These are phyloP conservation scores for Onygenales sp. DNA, from an alignment of 2,329 filamentous ascomycete genomes.

Conservation along the genomic window DNA sequence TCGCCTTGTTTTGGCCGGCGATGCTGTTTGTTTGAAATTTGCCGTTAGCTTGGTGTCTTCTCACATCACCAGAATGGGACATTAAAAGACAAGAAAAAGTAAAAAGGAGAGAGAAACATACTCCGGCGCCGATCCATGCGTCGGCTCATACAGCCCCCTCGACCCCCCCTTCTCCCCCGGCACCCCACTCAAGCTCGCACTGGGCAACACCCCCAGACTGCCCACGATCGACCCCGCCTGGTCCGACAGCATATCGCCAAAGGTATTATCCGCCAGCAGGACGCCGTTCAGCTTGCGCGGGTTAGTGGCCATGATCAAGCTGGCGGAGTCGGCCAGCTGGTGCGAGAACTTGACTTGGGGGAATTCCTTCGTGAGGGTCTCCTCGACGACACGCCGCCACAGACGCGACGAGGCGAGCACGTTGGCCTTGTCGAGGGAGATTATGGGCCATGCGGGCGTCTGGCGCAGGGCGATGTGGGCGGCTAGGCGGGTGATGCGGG, in stretches of 20 bases:
- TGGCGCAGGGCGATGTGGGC: slow-evolving; percentile 66
- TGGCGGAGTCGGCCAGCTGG: slow-evolving; percentile 83
- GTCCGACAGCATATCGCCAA: slow-evolving; percentile 87
- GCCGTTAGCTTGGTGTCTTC: background rate
- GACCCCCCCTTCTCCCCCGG: slow-evolving; percentile 60
- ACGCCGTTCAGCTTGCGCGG: slow-evolving; percentile 74
- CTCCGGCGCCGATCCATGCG: slow-evolving; percentile 53
- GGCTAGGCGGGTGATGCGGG: slow-evolving; percentile 69
- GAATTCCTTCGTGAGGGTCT: slow-evolving; percentile 75
- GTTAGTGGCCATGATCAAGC: slow-evolving; percentile 89
- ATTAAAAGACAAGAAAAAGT: slow-evolving; percentile 42
- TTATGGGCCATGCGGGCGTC: slow-evolving; percentile 63
- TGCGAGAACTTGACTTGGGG: slow-evolving; percentile 70
- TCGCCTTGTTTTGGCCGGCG: slow-evolving; percentile 75
- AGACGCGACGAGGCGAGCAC: slow-evolving; percentile 77
- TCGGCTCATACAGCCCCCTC: slow-evolving; percentile 84
- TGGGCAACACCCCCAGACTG: slow-evolving; percentile 73
- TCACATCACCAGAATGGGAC: no score
- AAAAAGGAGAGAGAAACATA: slow-evolving; percentile 12
- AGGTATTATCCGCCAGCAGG: slow-evolving; percentile 80
- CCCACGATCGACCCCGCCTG: slow-evolving; percentile 86
- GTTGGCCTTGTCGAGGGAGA: slow-evolving; percentile 86
- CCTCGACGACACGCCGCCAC: slow-evolving; percentile 73
- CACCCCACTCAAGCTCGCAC: slow-evolving; percentile 71
- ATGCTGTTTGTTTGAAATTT: slow-evolving; percentile 51